Percentiles rank a stretch among this genome's conserved stretches.
Conservation (phyloP, 257 asterid species). For the Capsicum chinense region DNA sequence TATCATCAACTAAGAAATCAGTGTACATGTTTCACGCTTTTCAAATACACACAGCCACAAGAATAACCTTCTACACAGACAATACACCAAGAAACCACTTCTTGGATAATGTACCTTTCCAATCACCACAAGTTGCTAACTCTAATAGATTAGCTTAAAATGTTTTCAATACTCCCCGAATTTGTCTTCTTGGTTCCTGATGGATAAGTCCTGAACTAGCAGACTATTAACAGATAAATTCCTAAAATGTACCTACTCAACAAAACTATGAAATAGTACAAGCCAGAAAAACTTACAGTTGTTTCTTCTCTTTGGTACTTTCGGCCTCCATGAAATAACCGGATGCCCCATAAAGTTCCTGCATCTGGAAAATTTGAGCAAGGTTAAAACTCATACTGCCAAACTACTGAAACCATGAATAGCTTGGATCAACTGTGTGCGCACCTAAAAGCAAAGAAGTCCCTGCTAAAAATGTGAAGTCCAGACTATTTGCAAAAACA, state of each 20-base stretch:
- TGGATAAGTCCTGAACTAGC: neutral
- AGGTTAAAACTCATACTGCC: conserved; percentile 9
- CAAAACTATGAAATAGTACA: neutral
- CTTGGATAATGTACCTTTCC: neutral
- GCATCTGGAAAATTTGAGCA: conserved; percentile 61
- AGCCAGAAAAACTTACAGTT: conserved; percentile 41
- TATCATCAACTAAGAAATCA: neutral
- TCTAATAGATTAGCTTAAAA: neutral
- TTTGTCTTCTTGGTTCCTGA: neutral
- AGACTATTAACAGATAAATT: conserved; percentile 9
- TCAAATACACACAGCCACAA: neutral
- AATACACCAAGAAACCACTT: neutral
- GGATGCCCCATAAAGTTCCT: conserved; percentile 79
- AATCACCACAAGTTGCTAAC: neutral
- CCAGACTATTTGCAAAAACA: neutral
- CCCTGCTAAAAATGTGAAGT: neutral
- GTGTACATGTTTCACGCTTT: neutral
- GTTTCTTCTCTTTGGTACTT: conserved; percentile 46
- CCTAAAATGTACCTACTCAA: neutral
- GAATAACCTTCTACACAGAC: neutral
- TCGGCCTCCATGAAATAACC: conserved; percentile 75
- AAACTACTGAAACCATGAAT: neutral
- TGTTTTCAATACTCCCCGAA: neutral
- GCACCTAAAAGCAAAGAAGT: conserved; percentile 9
- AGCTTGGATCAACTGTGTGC: neutral